Conservation (phyloP, 148 eudicot genomes). For the Diospyros lotus region DNA sequence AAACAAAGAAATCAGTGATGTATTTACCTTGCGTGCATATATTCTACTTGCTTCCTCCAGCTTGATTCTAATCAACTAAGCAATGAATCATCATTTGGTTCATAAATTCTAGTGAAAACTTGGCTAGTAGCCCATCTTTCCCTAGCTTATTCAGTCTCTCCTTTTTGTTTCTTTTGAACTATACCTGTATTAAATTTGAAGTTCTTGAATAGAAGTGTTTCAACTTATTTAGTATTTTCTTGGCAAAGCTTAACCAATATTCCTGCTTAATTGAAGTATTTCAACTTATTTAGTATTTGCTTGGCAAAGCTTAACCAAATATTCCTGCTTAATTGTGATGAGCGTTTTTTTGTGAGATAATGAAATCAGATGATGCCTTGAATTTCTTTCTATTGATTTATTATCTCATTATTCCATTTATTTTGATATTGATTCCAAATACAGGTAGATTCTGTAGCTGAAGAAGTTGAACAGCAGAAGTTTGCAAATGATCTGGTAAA, state of each 20-base stretch:
- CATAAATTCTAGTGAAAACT: not conserved
- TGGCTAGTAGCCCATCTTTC: not conserved
- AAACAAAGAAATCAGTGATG: not conserved
- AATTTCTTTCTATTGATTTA: slow-evolving; percentile 5
- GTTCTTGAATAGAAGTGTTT: not conserved
- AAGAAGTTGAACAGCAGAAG: slow-evolving; percentile 69
- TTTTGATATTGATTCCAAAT: slow-evolving; percentile 18
- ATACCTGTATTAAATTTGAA: not conserved
- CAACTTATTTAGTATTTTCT: not conserved
- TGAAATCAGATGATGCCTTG: not conserved
- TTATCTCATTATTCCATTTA: slow-evolving; percentile 1
- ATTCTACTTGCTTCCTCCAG: not conserved
- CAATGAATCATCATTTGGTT: not conserved
- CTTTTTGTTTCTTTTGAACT: not conserved
- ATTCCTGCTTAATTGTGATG: not conserved
- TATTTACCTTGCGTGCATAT: too few species aligned
- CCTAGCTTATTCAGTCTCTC: not conserved
- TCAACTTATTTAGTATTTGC: too few species aligned
- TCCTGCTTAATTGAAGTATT: too few species aligned
- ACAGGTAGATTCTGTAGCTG: slow-evolving; percentile 93
- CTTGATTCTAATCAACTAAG: too few species aligned
- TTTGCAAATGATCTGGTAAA: slow-evolving; percentile 78
- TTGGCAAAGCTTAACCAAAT: not conserved
- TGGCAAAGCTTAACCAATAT: not conserved
- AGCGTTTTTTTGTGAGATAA: not conserved